These are phyloP conservation scores for Termitomyces sp. DNA, from an alignment of 768 basidiomycete species.

Conservation along the genomic window DNA sequence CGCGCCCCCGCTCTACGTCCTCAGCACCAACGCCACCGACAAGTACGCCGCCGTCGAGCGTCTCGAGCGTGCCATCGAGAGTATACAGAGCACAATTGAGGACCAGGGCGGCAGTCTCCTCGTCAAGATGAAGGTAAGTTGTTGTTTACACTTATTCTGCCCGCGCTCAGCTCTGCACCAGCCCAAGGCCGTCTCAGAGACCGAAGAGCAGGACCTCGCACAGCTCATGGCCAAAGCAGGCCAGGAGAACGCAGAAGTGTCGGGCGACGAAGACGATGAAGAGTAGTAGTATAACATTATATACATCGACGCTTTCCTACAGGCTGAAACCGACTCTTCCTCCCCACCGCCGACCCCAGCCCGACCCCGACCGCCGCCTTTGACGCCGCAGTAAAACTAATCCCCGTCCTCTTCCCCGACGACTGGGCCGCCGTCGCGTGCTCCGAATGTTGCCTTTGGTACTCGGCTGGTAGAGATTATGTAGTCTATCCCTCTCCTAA, in stretches of 20 bases:
- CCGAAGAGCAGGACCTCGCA: constrained; percentile 95
- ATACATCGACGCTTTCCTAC: neutral
- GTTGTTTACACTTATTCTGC: neutral
- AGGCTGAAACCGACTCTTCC: constrained; percentile 27
- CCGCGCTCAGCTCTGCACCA: constrained; percentile 21
- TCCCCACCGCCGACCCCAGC: constrained; percentile 6
- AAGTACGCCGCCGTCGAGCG: constrained; percentile 93
- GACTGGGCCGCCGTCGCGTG: constrained; percentile 46
- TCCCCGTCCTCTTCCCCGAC: constrained; percentile 51
- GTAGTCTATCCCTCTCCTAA: no score
- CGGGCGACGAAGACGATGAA: constrained; percentile 89
- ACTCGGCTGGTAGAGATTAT: constrained; percentile 39
- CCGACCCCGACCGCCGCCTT: neutral
- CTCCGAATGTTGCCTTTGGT: constrained; percentile 62
- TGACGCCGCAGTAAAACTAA: constrained; percentile 46
- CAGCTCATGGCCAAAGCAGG: constrained; percentile 95
- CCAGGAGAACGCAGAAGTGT: constrained; percentile 92
- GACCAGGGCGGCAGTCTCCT: constrained; percentile 79
- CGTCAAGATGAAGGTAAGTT: constrained; percentile 91
- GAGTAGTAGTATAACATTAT: constrained; percentile 22
- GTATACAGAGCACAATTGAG: constrained; percentile 82
- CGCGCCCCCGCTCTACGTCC: constrained; percentile 92
- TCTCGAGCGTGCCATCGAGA: constrained; percentile 89
- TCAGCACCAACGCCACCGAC: constrained; percentile 95
- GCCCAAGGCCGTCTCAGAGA: constrained; percentile 98